Percentiles rank a stretch among this genome's conserved stretches.
phyloP scores from a whole-genome alignment of 768 basidiomycete genomes.

The Pleurotus citrinopileatus region DNA sequence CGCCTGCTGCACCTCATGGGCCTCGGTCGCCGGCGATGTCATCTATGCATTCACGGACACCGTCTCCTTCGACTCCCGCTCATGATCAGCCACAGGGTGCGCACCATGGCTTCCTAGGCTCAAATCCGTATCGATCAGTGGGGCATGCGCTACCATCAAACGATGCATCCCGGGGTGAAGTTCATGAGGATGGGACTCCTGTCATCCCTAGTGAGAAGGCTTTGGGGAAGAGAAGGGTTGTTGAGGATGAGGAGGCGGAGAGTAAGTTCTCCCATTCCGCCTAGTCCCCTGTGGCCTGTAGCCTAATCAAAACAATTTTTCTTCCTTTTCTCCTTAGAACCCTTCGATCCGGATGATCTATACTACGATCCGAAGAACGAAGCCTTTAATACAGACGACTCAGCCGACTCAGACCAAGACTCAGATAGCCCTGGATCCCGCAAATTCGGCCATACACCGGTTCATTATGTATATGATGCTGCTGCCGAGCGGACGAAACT shows the following conservation, averaged over 20 bases:
- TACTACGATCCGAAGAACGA: slow-evolving; percentile 42
- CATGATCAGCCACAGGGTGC: slow-evolving; percentile 12
- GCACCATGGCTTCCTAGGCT: background rate
- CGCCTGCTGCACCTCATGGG: slow-evolving; percentile 66
- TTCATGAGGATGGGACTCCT: slow-evolving; percentile 33
- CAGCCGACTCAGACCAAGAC: slow-evolving; percentile 26
- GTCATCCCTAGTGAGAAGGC: slow-evolving; percentile 81
- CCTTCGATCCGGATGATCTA: slow-evolving; percentile 55
- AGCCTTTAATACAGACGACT: slow-evolving; percentile 27
- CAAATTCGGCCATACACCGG: slow-evolving; percentile 42
- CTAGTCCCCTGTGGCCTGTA: too few species aligned
- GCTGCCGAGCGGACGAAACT: slow-evolving; percentile 77
- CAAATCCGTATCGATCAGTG: slow-evolving; percentile 14
- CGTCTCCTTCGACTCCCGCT: slow-evolving; percentile 57
- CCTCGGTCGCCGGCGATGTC: slow-evolving; percentile 60
- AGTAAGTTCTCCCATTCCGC: slow-evolving; percentile 33
- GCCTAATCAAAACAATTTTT: too few species aligned
- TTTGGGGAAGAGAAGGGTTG: slow-evolving; percentile 75
- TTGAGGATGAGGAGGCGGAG: slow-evolving; percentile 47
- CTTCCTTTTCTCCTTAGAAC: too few species aligned
- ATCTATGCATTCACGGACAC: slow-evolving; percentile 55
- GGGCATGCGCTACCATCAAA: slow-evolving; percentile 13
- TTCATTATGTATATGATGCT: slow-evolving; percentile 88
- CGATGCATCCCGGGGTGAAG: slow-evolving; percentile 27
- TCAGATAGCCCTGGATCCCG: slow-evolving; percentile 50